phyloP scores from a whole-genome alignment of 2,329 filamentous ascomycete species.

The Colletotrichum cereale region DNA sequence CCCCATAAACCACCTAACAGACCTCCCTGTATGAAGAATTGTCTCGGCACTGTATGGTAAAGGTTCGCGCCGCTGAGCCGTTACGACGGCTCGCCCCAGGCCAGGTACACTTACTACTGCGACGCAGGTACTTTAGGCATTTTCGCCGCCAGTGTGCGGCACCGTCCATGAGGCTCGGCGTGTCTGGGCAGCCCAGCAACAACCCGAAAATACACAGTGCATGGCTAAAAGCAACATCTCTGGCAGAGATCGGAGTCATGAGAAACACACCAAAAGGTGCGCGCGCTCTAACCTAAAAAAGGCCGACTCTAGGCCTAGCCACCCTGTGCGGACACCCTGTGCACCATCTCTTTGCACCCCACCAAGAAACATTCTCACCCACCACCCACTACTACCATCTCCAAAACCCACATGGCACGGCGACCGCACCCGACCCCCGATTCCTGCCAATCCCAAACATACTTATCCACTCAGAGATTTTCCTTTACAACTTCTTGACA shows the following conservation, averaged over 20 bases:
- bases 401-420: slow-evolving; percentile 30
- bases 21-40: slow-evolving; percentile 10
- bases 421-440: slow-evolving; percentile 38
- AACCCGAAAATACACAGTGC: slow-evolving; percentile 27
- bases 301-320: slow-evolving; percentile 3
- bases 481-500: slow-evolving; percentile 41
- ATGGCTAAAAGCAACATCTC: slow-evolving; percentile 31
- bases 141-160: slow-evolving; percentile 4
- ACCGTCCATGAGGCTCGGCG: slow-evolving; percentile 25
- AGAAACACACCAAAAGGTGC: slow-evolving; percentile 9
- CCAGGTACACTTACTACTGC: neutral
- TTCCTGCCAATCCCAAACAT: slow-evolving; percentile 39
- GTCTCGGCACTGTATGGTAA: slow-evolving; percentile 9
- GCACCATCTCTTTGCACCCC: slow-evolving; percentile 15
- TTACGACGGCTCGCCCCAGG: slow-evolving; percentile 16
- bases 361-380: slow-evolving; percentile 33
- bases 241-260: slow-evolving; percentile 31
- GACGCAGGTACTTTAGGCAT: slow-evolving; percentile 6
- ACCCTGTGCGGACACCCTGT: slow-evolving; percentile 24
- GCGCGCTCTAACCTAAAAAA: slow-evolving; percentile 28
- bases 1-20: neutral
- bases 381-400: slow-evolving; percentile 9
- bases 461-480: slow-evolving; percentile 41
- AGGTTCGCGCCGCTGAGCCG: slow-evolving; percentile 8
- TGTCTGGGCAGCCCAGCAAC: slow-evolving; percentile 23